phyloP scores from a whole-genome alignment of 352 stramenopile genomes.

The Phytophthora megakarya region DNA sequence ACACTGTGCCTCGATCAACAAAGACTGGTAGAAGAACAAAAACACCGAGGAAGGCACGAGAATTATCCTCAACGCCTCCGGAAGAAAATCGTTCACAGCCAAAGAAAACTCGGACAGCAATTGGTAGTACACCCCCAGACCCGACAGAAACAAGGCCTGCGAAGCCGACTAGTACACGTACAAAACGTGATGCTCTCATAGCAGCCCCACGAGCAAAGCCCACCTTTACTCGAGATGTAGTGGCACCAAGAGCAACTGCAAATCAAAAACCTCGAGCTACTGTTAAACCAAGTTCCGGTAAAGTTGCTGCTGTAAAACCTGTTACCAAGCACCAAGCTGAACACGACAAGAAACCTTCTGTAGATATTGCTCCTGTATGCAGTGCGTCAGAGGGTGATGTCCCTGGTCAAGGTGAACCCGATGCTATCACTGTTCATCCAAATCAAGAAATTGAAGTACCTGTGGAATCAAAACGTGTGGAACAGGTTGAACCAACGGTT shows the following conservation, averaged over 20 bases:
- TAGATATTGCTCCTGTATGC: not conserved
- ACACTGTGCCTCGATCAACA: slow-evolving; percentile 3
- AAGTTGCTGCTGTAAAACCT: not conserved
- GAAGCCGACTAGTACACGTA: slow-evolving; percentile 13
- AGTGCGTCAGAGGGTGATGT: not conserved
- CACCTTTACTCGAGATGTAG: slow-evolving; percentile 7
- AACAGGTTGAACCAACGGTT: not conserved
- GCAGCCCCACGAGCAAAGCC: slow-evolving; percentile 18
- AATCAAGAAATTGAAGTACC: not conserved
- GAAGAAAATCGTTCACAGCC: slow-evolving; percentile 15
- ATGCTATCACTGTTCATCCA: not conserved
- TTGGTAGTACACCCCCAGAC: slow-evolving; percentile 22
- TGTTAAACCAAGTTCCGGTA: slow-evolving; percentile 23
- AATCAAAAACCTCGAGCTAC: slow-evolving; percentile 16
- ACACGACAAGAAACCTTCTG: not conserved
- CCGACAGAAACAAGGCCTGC: slow-evolving; percentile 11
- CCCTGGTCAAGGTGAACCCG: not conserved
- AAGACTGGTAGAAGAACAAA: slow-evolving; percentile 16
- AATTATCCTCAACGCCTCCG: slow-evolving; percentile 4
- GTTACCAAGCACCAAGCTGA: slow-evolving; percentile 1
- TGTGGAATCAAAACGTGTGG: not conserved
- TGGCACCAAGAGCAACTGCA: slow-evolving; percentile 8
- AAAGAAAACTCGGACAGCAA: slow-evolving; percentile 18
- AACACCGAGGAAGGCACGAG: slow-evolving; percentile 8
- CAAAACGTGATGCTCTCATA: not conserved